These are phyloP conservation scores for Zygosaccharomyces siamensis DNA, from an alignment of 805 yeast genomes.

Conservation along the genomic window DNA sequence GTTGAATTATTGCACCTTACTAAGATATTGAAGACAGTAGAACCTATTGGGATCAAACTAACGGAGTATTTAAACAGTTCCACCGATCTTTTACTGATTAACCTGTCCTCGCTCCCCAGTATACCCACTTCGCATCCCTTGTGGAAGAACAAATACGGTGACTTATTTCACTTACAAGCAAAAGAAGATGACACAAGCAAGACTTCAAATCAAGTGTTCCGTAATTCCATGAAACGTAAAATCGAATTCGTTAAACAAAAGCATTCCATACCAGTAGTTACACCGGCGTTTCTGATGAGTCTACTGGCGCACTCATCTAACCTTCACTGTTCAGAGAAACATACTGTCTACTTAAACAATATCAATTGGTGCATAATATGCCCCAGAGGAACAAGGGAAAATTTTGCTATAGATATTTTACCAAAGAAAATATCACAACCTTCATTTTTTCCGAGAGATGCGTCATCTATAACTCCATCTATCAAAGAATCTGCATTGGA, in stretches of 20 bases:
- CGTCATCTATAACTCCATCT: slow-evolving; percentile 2
- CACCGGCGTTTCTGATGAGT: slow-evolving; percentile 32
- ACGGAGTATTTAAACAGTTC: slow-evolving; percentile 26
- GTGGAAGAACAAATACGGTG: slow-evolving; percentile 31
- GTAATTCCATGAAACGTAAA: slow-evolving; percentile 33
- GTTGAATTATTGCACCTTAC: slow-evolving; percentile 67
- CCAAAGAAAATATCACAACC: background rate
- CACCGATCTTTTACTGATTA: slow-evolving; percentile 31
- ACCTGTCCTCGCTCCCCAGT: slow-evolving; percentile 27
- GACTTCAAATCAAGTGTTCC: slow-evolving; percentile 23
- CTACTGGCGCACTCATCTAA: slow-evolving; percentile 18
- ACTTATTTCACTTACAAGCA: slow-evolving; percentile 19
- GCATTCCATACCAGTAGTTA: slow-evolving; percentile 31
- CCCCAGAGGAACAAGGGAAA: slow-evolving; percentile 27
- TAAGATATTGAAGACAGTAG: slow-evolving; percentile 53
- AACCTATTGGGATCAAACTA: slow-evolving; percentile 32
- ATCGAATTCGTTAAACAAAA: slow-evolving; percentile 30
- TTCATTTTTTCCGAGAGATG: background rate
- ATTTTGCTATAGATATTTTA: slow-evolving; percentile 20
- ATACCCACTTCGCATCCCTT: slow-evolving; percentile 25
- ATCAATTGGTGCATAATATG: slow-evolving; percentile 34
- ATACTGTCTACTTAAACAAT: slow-evolving; percentile 22
- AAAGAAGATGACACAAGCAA: slow-evolving; percentile 9
- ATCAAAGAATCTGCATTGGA: slow-evolving; percentile 4
- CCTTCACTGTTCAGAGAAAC: background rate